Evolutionary conservation across 202 grass and related monocot genomes (phyloP).

Genomic region (Zizania palustris): DNA sequence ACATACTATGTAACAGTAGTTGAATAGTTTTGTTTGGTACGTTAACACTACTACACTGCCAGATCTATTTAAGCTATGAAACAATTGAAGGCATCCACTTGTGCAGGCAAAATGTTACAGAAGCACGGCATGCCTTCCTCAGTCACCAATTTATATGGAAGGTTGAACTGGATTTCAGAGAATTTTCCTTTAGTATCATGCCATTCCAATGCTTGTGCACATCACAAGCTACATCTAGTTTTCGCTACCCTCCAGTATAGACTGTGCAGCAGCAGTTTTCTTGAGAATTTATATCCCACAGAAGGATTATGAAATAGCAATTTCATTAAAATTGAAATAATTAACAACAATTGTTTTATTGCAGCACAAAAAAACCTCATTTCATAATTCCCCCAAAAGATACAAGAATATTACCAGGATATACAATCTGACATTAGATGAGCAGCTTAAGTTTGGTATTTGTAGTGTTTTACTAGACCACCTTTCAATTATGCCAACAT

Average conservation of each 20-base stretch:
- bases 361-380: conserved; percentile 2
- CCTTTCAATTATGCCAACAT: conserved; percentile 80
- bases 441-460: conserved; percentile 72
- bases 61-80: neutral
- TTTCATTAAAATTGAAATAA: conserved; percentile 2
- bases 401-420: conserved; percentile 72
- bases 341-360: neutral
- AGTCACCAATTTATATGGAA: neutral
- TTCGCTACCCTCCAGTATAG: neutral
- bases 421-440: conserved; percentile 66
- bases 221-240: neutral
- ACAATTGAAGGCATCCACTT: neutral
- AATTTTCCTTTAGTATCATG: neutral
- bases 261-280: neutral
- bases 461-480: conserved; percentile 69
- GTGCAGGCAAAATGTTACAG: neutral
- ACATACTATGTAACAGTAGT: conserved; percentile 7
- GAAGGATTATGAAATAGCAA: conserved; percentile 8
- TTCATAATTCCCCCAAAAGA: neutral
- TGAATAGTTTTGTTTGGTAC: neutral
- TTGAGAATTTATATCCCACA: conserved; percentile 9
- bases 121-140: neutral
- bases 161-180: conserved; percentile 8
- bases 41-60: conserved; percentile 3
- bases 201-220: neutral